Evolutionary conservation across 345 rosid genomes (phyloP), one percentile per base, ranked within the genome.

Genomic region (Sonneratia alba): DNA sequence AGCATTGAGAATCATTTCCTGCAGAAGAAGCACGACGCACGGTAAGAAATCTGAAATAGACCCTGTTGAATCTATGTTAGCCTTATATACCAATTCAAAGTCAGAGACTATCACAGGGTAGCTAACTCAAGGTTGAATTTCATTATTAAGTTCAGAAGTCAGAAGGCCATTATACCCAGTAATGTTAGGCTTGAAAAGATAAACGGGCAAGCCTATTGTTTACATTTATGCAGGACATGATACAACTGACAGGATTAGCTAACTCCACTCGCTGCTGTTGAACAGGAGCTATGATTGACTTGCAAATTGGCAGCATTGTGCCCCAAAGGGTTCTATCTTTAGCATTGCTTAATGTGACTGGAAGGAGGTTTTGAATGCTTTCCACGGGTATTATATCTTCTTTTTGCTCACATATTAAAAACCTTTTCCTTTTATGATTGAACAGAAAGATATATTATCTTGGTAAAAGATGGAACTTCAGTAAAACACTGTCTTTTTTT

Each of bases 271-370:
- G 70, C 9, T 45, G 2, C 8, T 68, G 36, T 43, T 4, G 16
- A 73, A 72, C 87, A 95, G 98, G 99, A 77, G 99, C 90, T 68
- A 95, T 95, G 99, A 85, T 95, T 82, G 85, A n/a, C 97, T 84
- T 90, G 91, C 84, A 92, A 95, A 76, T 76, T 95, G 79, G 96
- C 98, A 48, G 91, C 96, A 68, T 88, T 88, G 96, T 76, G 66
- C 99, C 99, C 0, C 74, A 85, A 43, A 84, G 99, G 74, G 85
- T 95, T 80, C 73, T 85, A 57, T 92, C 99, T 68, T 74, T 95
- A 73, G 99, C 97, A 1, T 80, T 95, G 74, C 92, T 95, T 62
- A 95, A 90, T 76, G 98, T 92, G 15, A 95, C 99, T 2, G 99
- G 99, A n/a, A 71, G 99, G 99, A 69, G 99, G 99, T 62, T 89